Conservation (phyloP, 306 rosid species). For the Cyclanthera cordifolia region DNA sequence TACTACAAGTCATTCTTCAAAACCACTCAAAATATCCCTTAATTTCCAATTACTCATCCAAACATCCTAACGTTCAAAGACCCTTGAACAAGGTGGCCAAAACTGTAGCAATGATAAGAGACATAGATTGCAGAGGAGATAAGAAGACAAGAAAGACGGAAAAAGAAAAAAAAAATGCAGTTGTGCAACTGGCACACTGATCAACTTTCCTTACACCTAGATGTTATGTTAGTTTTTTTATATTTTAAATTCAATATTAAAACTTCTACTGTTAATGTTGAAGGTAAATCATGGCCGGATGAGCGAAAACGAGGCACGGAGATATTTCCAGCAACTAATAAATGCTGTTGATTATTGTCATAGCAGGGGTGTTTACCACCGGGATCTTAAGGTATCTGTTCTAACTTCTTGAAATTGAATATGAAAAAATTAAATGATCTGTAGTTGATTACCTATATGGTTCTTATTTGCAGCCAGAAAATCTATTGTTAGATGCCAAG, state of each 20-base stretch:
- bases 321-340: constrained; percentile 94
- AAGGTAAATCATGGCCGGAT: constrained; percentile 93
- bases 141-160: not conserved
- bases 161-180: not conserved
- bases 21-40: no score
- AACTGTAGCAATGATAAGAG: not conserved
- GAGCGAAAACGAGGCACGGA: constrained; percentile 79
- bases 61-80: no score
- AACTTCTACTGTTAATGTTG: constrained; percentile 10
- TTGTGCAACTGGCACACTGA: not conserved
- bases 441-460: not conserved
- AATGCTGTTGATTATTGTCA: constrained; percentile 97
- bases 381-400: constrained; percentile 73
- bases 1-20: no score
- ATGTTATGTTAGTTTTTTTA: not conserved
- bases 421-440: not conserved
- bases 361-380: constrained; percentile 93
- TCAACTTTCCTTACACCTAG: not conserved
- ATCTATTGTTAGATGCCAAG: constrained; percentile 59
- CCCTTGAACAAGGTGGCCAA: not conserved
- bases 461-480: constrained; percentile 73
- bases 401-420: not conserved
- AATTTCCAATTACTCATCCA: no score
- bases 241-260: not conserved
- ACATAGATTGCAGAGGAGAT: not conserved